phyloP scores from a whole-genome alignment of 2,329 filamentous ascomycete genomes.

The Triangularia setosa region DNA sequence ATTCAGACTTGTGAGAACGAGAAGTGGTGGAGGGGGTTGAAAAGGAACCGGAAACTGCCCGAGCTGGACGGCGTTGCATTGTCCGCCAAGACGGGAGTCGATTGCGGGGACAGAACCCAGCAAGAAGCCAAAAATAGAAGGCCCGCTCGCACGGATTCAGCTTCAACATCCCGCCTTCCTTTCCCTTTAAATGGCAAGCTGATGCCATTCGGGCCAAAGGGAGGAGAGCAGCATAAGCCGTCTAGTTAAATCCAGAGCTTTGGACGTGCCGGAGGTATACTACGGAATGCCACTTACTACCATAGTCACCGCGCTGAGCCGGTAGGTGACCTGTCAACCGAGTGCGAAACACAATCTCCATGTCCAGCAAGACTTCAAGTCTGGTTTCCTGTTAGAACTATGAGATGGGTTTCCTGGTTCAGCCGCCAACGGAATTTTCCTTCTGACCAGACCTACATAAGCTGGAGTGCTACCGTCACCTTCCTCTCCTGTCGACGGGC shows the following conservation, averaged over 20 bases:
- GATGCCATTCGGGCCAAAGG: not conserved
- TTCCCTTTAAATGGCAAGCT: too few relatives aligned
- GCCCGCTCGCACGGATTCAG: not conserved
- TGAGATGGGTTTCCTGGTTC: not conserved
- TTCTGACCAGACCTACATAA: not conserved
- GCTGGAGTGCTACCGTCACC: slow-evolving; percentile 7
- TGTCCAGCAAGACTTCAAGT: not conserved
- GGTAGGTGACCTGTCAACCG: not conserved
- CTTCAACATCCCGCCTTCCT: not conserved
- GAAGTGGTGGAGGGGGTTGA: not conserved
- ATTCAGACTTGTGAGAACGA: not conserved
- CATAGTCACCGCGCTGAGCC: not conserved
- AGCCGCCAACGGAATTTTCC: not conserved
- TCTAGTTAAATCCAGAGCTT: not conserved
- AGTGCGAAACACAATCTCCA: not conserved
- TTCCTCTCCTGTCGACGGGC: slow-evolving; percentile 14
- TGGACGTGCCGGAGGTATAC: not conserved
- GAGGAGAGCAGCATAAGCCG: not conserved
- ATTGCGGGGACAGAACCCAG: slow-evolving; percentile 1
- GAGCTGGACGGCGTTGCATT: not conserved
- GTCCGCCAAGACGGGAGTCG: slow-evolving; percentile 2
- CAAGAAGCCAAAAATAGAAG: not conserved
- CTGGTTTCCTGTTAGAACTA: not conserved
- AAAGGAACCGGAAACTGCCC: not conserved
- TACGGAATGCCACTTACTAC: not conserved